These are phyloP conservation scores for Cutaneotrichosporon spelunceum DNA, from an alignment of 1,284 basidiomycete species.

Conservation along the genomic window DNA sequence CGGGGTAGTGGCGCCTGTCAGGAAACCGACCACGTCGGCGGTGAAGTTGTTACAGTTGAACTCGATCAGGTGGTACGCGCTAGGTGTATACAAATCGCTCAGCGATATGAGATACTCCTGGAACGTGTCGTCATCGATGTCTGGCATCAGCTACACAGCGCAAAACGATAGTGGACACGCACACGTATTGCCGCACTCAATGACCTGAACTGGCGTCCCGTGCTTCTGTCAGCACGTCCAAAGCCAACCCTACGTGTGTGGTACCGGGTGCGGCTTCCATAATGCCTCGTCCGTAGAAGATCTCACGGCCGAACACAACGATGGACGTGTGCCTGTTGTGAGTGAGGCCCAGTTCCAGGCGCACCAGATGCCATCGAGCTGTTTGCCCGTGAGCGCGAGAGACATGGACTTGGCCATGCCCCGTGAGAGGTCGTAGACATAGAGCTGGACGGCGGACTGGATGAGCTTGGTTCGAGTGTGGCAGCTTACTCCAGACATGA, in stretches of 20 bases:
- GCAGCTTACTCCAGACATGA: constrained; percentile 5
- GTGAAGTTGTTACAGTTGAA: constrained; percentile 80
- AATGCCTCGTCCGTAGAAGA: constrained; percentile 88
- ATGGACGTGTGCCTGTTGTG: constrained; percentile 66
- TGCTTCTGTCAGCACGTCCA: constrained; percentile 55
- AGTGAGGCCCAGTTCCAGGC: constrained; percentile 30
- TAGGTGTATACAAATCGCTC: constrained; percentile 73
- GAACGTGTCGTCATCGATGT: constrained; percentile 77
- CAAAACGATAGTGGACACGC: neutral
- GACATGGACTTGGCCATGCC: constrained; percentile 76
- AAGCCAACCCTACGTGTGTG: constrained; percentile 57
- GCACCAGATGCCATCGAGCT: constrained; percentile 84
- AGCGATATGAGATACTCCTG: constrained; percentile 73
- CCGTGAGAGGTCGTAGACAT: constrained; percentile 84
- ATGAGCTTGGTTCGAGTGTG: neutral
- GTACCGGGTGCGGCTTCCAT: constrained; percentile 62
- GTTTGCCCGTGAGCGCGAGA: constrained; percentile 71
- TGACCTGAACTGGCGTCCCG: constrained; percentile 68
- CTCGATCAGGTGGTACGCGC: constrained; percentile 86
- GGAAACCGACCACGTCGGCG: constrained; percentile 76
- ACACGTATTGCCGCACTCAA: constrained; percentile 74
- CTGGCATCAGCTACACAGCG: constrained; percentile 20
- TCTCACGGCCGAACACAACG: constrained; percentile 77
- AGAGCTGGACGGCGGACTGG: constrained; percentile 60
- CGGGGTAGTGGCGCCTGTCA: constrained; percentile 75